Percentiles rank a stretch among this genome's conserved stretches.
Evolutionary conservation across 2,329 filamentous ascomycete genomes (phyloP).

Genomic region (Colletotrichum camelliae): DNA sequence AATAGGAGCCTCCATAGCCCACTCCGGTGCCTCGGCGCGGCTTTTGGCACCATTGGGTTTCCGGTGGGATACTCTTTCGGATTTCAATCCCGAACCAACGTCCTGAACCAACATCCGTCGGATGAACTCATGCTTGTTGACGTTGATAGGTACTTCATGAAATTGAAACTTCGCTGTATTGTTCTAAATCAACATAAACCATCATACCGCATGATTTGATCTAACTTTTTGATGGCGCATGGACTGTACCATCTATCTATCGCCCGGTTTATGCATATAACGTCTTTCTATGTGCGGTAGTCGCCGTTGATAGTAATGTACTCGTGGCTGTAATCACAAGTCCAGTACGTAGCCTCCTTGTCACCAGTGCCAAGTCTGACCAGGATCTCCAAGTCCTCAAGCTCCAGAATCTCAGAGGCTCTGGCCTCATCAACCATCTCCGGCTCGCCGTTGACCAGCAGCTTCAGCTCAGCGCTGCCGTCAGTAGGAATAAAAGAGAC

Average conservation of each 20-base stretch:
- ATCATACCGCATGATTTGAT: neutral
- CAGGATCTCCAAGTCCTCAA: slow-evolving; percentile 80
- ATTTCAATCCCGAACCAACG: neutral
- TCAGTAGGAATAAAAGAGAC: slow-evolving; percentile 82
- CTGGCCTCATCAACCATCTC: slow-evolving; percentile 78
- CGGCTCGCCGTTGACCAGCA: slow-evolving; percentile 81
- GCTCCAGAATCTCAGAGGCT: slow-evolving; percentile 78
- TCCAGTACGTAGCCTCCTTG: slow-evolving; percentile 78
- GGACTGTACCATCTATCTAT: neutral
- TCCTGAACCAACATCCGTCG: neutral
- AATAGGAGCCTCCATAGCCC: neutral
- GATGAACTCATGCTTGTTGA: neutral
- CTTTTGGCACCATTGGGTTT: neutral
- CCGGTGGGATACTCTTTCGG: neutral
- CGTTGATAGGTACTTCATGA: neutral
- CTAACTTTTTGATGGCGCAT: neutral
- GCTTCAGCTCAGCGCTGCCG: slow-evolving; percentile 76
- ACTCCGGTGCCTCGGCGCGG: slow-evolving; percentile 15
- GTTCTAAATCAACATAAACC: neutral
- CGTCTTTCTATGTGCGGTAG: slow-evolving; percentile 56
- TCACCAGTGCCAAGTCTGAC: slow-evolving; percentile 74
- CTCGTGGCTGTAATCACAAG: slow-evolving; percentile 86
- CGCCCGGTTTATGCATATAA: neutral
- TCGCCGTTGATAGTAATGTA: slow-evolving; percentile 75
- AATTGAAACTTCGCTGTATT: neutral